Base-by-base conservation (phyloP, 345 rosid genomes). In the Syzygium grande region DNA sequence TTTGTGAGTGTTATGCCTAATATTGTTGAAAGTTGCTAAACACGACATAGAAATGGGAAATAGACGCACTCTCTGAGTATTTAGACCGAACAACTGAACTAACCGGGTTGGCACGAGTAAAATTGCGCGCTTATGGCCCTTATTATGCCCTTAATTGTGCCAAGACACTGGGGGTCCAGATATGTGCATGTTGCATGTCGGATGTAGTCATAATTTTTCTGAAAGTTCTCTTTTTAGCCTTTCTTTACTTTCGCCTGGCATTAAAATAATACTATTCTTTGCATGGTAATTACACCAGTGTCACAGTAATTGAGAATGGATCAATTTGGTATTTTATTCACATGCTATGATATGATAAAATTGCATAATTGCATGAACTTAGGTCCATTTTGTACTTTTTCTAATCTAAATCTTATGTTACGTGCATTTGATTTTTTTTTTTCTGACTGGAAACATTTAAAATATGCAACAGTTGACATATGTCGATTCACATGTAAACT, bases 71-170 rank as follows among this genome's bases (percentile, higher is more conserved):
- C 11, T 8, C 13, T 27, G 1, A 56, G 61, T 56, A 23, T 22
- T 23, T 56, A 0, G 13, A 27, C 61, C 25, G 61, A 23, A 23
- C 27, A 56, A 56, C 23, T 56, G 0, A 56, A 56, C 0, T 0
- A 5, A 56, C 61, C 12, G 61, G n/a, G 22, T 23, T 56, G 61
- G 61, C 61, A 56, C 0, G 12, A 0, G 1, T 0, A 0, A 56
- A 56, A 23, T 56, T 56, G 61, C n/a, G 61, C n/a, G 13, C 61
- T 23, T 56, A 0, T 23, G 14, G n/a, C 23, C 61, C n/a, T 56
- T 56, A 56, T 56, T 0, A n/a, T 23, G 61, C 61, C 23, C 61
- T 27, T 56, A 22, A 56, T 56, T 0, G 61, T 23, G 61, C 61
- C 61, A 56, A 9, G 59, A 55, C 59, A 0, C 27, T 0, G 6